Evolutionary conservation across 441 rosid genomes (phyloP), one percentile per base, ranked within the genome.

Genomic region (Eruca vesicaria): DNA sequence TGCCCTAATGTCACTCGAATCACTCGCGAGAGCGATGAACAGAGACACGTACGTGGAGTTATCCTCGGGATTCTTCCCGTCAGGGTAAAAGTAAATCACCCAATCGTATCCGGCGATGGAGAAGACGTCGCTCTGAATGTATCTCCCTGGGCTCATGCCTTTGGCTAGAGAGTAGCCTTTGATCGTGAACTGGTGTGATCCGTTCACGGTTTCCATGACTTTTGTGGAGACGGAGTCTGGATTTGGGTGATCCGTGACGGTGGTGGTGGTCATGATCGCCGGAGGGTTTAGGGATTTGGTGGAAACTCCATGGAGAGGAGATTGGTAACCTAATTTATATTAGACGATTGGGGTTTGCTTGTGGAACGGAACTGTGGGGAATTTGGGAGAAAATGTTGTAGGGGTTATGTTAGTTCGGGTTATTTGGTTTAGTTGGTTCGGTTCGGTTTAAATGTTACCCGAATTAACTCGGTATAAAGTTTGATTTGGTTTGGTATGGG

Each of bases 81-180:
- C 95, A 2, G 95, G 95, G 28, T 90, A 90, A 36, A 90, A 90
- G 76, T 88, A 90, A 74, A 90, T 82, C 67, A 86, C 87, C 95
- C 92, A 90, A 23, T 87, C 86, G 75, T 83, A 90, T 7, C 95
- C 92, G 2, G 90, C 92, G 18, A 90, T 86, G 74, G 86, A 80
- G 81, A 90, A 90, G 36, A 87, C 61, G 21, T 90, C 92, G 74
- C 92, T 88, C 19, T 87, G 86, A 70, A 82, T 81, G 68, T 82
- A 86, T 63, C 84, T 90, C 19, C 95, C 95, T n/a, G 88, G 41
- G 6, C 91, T 86, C 71, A 85, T 81, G 60, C 95, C 95, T 81
- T 88, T 88, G 36, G 89, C 86, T 3, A 88, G 81, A 19, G 95
- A 88, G 77, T 83, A 90, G 31, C 95, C 95, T 21, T 83, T 86